Percentiles rank a stretch among this genome's conserved stretches.
Conservation (phyloP, 768 basidiomycete genomes). For the Pleurotus platypus region DNA sequence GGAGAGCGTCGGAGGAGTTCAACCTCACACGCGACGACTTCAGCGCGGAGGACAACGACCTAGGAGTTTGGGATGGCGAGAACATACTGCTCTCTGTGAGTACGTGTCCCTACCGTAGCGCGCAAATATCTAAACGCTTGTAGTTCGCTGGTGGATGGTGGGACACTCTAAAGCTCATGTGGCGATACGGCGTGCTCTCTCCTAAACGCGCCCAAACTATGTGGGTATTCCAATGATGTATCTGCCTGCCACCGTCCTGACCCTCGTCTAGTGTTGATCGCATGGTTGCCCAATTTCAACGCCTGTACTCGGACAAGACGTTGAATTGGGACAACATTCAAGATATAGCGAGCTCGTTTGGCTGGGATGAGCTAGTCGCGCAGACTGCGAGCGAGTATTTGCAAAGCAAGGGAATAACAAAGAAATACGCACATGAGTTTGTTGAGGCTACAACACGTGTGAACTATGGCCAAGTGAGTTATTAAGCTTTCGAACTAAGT, state of each 20-base stretch:
- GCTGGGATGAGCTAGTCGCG: constrained; percentile 45
- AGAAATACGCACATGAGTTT: constrained; percentile 65
- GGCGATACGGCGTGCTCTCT: constrained; percentile 71
- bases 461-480: constrained; percentile 73
- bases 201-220: constrained; percentile 54
- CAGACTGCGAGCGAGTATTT: constrained; percentile 59
- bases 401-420: constrained; percentile 46
- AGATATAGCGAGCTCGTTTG: constrained; percentile 48
- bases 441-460: constrained; percentile 79
- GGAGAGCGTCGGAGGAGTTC: constrained; percentile 80
- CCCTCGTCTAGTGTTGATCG: constrained; percentile 45
- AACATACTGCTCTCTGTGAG: constrained; percentile 63
- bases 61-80: constrained; percentile 84
- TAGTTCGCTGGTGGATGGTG: constrained; percentile 57
- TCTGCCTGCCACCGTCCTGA: background rate
- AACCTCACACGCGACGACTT: constrained; percentile 56
- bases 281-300: constrained; percentile 49
- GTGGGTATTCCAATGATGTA: constrained; percentile 28
- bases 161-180: constrained; percentile 69
- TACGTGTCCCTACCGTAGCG: constrained; percentile 3
- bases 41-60: constrained; percentile 42
- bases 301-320: constrained; percentile 50
- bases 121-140: constrained; percentile 4
- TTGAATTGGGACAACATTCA: constrained; percentile 63
- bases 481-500: background rate